Evolutionary conservation across 805 yeast species (phyloP).

Genomic region (Wickerhamomyces tratensis): DNA sequence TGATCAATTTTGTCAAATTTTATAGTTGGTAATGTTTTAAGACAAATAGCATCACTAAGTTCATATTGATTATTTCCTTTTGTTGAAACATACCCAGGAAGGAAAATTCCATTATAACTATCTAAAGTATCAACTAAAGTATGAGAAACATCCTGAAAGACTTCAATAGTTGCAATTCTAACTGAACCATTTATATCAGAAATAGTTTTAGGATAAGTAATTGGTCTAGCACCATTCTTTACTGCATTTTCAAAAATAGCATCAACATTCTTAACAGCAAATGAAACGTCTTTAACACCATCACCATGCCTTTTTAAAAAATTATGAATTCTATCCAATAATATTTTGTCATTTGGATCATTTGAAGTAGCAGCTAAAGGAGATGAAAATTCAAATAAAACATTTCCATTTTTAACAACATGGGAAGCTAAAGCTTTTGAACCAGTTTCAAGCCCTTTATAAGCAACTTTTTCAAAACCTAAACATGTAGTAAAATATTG

Average conservation of each 20-base stretch:
- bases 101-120: slow-evolving; percentile 29
- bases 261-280: slow-evolving; percentile 45
- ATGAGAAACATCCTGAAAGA: slow-evolving; percentile 59
- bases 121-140: slow-evolving; percentile 42
- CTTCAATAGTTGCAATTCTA: slow-evolving; percentile 38
- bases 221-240: slow-evolving; percentile 38
- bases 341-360: slow-evolving; percentile 5
- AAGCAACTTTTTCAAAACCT: slow-evolving; percentile 60
- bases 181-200: slow-evolving; percentile 43
- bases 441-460: slow-evolving; percentile 61
- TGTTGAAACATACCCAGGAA: slow-evolving; percentile 37
- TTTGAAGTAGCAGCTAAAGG: slow-evolving; percentile 22
- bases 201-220: slow-evolving; percentile 19
- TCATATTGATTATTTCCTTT: slow-evolving; percentile 1
- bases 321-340: slow-evolving; percentile 29
- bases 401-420: slow-evolving; percentile 49
- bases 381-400: slow-evolving; percentile 36
- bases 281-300: slow-evolving; percentile 71
- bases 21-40: slow-evolving; percentile 23
- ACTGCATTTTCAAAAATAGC: slow-evolving; percentile 36
- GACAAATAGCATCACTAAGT: slow-evolving; percentile 1
- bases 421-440: slow-evolving; percentile 43
- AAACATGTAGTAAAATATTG: slow-evolving; percentile 38
- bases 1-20: slow-evolving; percentile 51
- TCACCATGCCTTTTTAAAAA: slow-evolving; percentile 59